Evolutionary conservation across 2,329 filamentous ascomycete genomes (phyloP).

Genomic region (Calonectria leucothoes): DNA sequence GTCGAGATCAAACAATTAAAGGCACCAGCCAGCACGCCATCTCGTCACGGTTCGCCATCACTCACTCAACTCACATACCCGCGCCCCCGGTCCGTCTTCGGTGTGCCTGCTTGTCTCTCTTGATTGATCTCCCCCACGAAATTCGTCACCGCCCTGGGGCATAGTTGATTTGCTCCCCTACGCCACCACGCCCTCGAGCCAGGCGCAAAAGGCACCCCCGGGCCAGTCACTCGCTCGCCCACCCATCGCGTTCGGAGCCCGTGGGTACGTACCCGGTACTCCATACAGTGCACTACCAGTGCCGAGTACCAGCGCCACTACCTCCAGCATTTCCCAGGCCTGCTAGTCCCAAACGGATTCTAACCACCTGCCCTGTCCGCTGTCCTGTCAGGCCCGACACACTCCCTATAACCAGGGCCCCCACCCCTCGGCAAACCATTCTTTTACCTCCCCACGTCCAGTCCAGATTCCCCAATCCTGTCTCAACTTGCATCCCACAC

Average conservation of each 20-base stretch:
- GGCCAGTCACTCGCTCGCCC: constrained; percentile 24
- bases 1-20: constrained; percentile 3
- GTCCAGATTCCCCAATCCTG: constrained; percentile 29
- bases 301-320: constrained; percentile 13
- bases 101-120: constrained; percentile 24
- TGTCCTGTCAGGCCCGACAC: constrained; percentile 19
- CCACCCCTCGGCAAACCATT: constrained; percentile 43
- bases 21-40: background rate
- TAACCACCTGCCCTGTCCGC: constrained; percentile 42
- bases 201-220: constrained; percentile 33
- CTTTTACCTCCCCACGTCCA: constrained; percentile 37
- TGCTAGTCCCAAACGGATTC: constrained; percentile 39
- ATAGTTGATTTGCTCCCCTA: constrained; percentile 31
- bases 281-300: constrained; percentile 26
- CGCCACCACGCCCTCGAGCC: constrained; percentile 41
- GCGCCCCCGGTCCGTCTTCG: constrained; percentile 33
- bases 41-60: background rate
- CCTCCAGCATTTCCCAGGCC: constrained; percentile 13
- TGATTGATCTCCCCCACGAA: constrained; percentile 37
- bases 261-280: constrained; percentile 21
- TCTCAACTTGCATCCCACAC: constrained; percentile 23
- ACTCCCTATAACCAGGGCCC: constrained; percentile 43
- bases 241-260: constrained; percentile 21
- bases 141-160: constrained; percentile 42
- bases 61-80: constrained; percentile 5